Conservation (phyloP, 169 alveolate species). For the Plasmodium billcollinsi region DNA sequence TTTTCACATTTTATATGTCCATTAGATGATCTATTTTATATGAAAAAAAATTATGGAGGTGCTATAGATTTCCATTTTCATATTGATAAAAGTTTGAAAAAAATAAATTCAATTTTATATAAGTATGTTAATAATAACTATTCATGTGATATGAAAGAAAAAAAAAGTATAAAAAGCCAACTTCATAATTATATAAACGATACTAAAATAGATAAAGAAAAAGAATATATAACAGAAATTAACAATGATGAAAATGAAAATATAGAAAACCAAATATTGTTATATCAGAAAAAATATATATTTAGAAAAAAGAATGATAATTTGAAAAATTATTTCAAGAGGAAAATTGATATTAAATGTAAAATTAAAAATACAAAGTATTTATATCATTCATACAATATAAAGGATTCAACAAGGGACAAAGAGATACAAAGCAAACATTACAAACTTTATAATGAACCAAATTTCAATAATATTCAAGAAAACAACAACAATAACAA, state of each 20-base stretch:
- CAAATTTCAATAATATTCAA: no score
- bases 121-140: neutral
- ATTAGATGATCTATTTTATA: neutral
- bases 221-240: neutral
- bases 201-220: neutral
- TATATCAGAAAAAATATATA: no score
- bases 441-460: no score
- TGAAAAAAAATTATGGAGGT: conserved; percentile 15
- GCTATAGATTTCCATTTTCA: conserved; percentile 67
- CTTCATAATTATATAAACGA: no score
- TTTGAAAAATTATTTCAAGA: no score
- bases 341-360: no score
- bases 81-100: conserved; percentile 15
- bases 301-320: no score
- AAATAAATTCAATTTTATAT: conserved; percentile 8
- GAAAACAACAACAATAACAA: neutral
- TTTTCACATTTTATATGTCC: conserved; percentile 61
- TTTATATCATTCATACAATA: no score
- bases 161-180: no score
- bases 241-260: neutral
- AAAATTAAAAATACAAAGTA: no score
- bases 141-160: conserved; percentile 3
- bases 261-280: neutral
- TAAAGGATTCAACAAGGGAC: no score
- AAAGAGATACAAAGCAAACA: no score